phyloP scores from a whole-genome alignment of 352 stramenopile species.

The Blastocystis sp. region DNA sequence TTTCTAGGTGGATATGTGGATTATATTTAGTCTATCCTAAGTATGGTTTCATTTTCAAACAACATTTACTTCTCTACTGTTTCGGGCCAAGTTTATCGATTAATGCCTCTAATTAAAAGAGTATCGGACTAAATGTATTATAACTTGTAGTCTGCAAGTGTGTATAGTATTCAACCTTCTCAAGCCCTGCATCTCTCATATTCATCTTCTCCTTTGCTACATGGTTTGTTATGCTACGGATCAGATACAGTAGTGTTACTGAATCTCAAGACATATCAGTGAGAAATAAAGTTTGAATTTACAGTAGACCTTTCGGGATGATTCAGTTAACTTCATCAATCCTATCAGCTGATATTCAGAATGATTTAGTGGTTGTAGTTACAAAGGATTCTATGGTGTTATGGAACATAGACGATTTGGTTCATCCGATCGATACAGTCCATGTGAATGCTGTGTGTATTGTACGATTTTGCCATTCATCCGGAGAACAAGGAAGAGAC shows the following conservation, averaged over 20 bases:
- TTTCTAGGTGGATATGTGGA: not conserved
- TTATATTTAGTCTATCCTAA: conserved; percentile 23
- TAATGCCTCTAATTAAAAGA: conserved; percentile 31
- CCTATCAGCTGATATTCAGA: not conserved
- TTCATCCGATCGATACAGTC: not conserved
- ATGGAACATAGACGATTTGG: not conserved
- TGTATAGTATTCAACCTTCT: not conserved
- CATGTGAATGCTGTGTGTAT: not conserved
- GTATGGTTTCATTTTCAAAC: not conserved
- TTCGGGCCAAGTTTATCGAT: not conserved
- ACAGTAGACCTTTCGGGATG: not conserved
- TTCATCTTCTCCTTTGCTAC: not conserved
- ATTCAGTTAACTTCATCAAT: not conserved
- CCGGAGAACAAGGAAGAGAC: not conserved
- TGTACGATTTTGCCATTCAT: not conserved
- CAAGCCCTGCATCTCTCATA: not conserved
- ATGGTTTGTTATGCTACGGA: not conserved
- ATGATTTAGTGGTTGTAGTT: not conserved
- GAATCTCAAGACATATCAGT: conserved; percentile 37
- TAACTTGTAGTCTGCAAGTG: not conserved
- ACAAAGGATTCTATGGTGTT: not conserved
- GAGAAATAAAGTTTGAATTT: not conserved
- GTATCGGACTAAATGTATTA: not conserved
- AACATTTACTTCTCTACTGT: conserved; percentile 9
- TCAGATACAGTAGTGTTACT: not conserved